These are phyloP conservation scores for Suillus occidentalis DNA, from an alignment of 768 basidiomycete species.

Conservation along the genomic window DNA sequence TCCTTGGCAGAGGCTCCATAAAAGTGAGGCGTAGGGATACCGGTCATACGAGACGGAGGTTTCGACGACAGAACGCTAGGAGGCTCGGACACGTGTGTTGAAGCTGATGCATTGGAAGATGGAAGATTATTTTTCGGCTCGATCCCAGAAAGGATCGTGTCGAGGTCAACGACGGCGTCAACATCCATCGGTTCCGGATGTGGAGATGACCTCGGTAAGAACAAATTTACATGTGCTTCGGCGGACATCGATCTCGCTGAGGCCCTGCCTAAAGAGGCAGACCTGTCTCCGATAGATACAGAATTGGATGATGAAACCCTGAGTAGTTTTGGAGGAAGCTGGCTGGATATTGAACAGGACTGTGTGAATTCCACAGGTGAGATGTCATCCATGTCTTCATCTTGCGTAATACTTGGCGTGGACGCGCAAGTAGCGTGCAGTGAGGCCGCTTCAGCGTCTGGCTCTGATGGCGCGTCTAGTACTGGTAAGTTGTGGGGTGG, in stretches of 20 bases:
- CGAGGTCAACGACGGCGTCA: constrained; percentile 11
- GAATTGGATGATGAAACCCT: constrained; percentile 11
- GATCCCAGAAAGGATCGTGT: no score
- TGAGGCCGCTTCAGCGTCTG: constrained; percentile 19
- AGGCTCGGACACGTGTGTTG: constrained; percentile 3
- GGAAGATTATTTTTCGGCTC: not conserved
- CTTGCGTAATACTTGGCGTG: constrained; percentile 20
- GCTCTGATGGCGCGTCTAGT: constrained; percentile 5
- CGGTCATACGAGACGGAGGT: constrained; percentile 5
- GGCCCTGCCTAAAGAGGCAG: not conserved
- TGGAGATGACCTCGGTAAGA: constrained; percentile 13
- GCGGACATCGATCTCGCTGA: not conserved
- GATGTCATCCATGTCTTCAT: constrained; percentile 16
- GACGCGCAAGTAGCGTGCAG: constrained; percentile 18
- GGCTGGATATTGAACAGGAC: constrained; percentile 18
- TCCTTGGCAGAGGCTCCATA: constrained; percentile 17
- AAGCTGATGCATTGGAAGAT: not conserved
- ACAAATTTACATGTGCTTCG: not conserved
- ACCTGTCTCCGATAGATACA: not conserved
- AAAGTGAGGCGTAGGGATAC: constrained; percentile 22
- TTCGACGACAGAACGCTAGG: constrained; percentile 7
- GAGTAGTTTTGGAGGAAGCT: constrained; percentile 7
- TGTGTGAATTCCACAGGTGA: constrained; percentile 12
- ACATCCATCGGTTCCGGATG: constrained; percentile 27
- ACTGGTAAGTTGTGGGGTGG: constrained; percentile 7